Base-by-base conservation (phyloP, 345 rosid species). In the Tarenaya hassleriana region DNA sequence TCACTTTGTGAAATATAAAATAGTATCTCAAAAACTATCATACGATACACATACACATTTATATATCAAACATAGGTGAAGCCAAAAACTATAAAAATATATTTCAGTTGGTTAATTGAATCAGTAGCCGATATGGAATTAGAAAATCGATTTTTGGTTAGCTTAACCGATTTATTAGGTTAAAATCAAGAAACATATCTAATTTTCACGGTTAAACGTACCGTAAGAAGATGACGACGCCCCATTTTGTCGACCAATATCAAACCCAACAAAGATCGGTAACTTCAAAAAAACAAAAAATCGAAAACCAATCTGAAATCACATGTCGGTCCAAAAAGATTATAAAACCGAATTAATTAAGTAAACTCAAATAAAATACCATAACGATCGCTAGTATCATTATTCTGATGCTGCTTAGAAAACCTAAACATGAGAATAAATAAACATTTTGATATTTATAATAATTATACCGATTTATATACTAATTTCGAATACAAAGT, bases 171-270 rank as follows among this genome's bases (percentile, higher is more conserved):
- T 3, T 33, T n/a, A n/a, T n/a, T n/a, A n/a, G n/a, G n/a, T n/a
- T n/a, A n/a, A n/a, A n/a, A n/a, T n/a, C n/a, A n/a, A 3, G 35
- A 39, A 47, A 10, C 0, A 12, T 3, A n/a, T n/a, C n/a, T n/a
- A n/a, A n/a, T 33, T 0, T 7, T n/a, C n/a, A n/a, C n/a, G n/a
- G n/a, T n/a, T n/a, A n/a, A n/a, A n/a, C 56, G 55, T 32, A 64
- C 69, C 58, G 58, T 64, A 29, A 64, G 64, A 57, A 64, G 69
- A 42, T 63, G 63, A 5, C 69, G 69, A 49, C 69, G 57, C 19
- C 69, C 69, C 69, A 62, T 57, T 59, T 62, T 62, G 27, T 64
- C 69, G 35, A 64, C 69, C 7, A 64, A 56, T n/a, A 64, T 12
- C 58, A 64, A 27, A 31, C 69, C 69, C 69, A 64, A 43, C 14